Conservation (phyloP, 2,329 filamentous ascomycete genomes). For the Anthostomella pinea region DNA sequence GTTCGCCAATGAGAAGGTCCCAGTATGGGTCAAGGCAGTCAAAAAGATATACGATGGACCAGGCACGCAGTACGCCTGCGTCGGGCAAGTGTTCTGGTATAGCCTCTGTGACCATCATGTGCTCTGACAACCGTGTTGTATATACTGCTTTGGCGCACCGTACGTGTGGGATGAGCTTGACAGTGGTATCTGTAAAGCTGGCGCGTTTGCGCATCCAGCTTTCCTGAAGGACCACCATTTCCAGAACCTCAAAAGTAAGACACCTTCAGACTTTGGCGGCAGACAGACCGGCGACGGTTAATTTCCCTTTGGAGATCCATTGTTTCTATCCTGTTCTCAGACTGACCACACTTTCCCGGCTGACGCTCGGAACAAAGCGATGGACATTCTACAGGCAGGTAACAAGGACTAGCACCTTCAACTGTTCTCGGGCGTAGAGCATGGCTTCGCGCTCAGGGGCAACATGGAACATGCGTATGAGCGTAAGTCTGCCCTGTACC, state of each 20-base stretch:
- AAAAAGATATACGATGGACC: constrained; percentile 33
- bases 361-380: constrained; percentile 36
- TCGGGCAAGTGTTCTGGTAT: constrained; percentile 27
- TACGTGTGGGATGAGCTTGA: constrained; percentile 44
- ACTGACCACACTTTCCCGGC: constrained; percentile 42
- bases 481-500: constrained; percentile 23
- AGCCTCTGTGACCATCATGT: constrained; percentile 6
- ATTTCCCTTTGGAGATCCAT: constrained; percentile 31
- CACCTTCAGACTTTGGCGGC: not conserved
- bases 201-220: constrained; percentile 50
- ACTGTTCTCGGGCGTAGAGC: constrained; percentile 58
- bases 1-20: constrained; percentile 42
- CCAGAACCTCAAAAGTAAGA: constrained; percentile 33
- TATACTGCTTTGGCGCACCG: constrained; percentile 40
- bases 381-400: constrained; percentile 40
- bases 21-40: constrained; percentile 41
- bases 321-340: constrained; percentile 46
- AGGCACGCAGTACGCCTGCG: constrained; percentile 37
- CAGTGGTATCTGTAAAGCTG: constrained; percentile 35
- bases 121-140: not conserved
- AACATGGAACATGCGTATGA: constrained; percentile 45
- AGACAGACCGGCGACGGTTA: not conserved
- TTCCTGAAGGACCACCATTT: constrained; percentile 48
- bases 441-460: constrained; percentile 62
- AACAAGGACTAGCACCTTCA: constrained; percentile 57